Conservation (phyloP, 306 rosid species). For the Hippophae rhamnoides region DNA sequence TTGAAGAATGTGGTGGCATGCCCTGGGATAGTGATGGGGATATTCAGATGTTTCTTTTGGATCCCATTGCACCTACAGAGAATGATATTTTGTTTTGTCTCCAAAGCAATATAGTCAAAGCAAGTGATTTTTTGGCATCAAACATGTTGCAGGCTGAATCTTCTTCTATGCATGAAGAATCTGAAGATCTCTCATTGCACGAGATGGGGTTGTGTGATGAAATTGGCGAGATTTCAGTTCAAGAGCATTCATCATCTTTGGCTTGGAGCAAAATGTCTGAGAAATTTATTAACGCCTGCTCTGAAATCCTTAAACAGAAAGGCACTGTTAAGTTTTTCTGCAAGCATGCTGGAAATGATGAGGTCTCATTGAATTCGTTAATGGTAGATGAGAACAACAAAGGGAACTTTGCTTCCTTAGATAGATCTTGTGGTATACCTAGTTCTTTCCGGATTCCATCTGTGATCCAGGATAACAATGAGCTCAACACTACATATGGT, state of each 20-base stretch:
- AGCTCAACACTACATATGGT: constrained; percentile 29
- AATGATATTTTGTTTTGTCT: constrained; percentile 66
- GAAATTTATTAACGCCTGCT: constrained; percentile 46
- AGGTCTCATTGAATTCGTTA: constrained; percentile 19
- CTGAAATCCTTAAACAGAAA: constrained; percentile 51
- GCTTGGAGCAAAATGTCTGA: constrained; percentile 74
- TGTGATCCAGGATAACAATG: constrained; percentile 34
- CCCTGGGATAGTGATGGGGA: constrained; percentile 35
- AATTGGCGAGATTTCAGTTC: constrained; percentile 77
- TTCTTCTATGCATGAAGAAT: constrained; percentile 24
- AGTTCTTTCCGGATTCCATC: constrained; percentile 40
- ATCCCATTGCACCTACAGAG: constrained; percentile 51
- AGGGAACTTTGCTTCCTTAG: constrained; percentile 29
- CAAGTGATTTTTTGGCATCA: constrained; percentile 24
- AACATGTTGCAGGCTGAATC: constrained; percentile 22
- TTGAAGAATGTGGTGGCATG: constrained; percentile 34
- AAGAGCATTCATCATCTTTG: constrained; percentile 51
- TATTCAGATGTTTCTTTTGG: constrained; percentile 60
- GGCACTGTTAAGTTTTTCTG: constrained; percentile 53
- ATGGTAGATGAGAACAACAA: constrained; percentile 26
- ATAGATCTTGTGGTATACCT: constrained; percentile 50
- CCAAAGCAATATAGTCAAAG: constrained; percentile 29
- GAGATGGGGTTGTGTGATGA: constrained; percentile 37
- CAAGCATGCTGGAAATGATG: constrained; percentile 48
- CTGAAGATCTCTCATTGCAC: constrained; percentile 21